Base-by-base conservation (phyloP, 805 yeast genomes). In the Phaffomyces opuntiae region DNA sequence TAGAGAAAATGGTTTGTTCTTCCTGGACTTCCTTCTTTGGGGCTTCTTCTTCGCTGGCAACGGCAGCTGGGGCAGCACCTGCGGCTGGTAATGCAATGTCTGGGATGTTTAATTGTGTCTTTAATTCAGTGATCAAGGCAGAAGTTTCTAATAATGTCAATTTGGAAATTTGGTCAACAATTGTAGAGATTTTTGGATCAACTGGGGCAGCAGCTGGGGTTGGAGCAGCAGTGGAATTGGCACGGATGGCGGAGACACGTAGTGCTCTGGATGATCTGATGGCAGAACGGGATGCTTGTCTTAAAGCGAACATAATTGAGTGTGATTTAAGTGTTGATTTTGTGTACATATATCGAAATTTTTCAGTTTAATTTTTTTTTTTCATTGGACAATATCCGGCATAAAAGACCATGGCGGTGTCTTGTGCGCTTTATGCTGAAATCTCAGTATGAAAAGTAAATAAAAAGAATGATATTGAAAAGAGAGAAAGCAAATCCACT, bases 61-160 rank as follows among this genome's bases (percentile, higher is more conserved):
- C 80, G 37, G 79, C 78, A 39, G 75, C 79, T 38, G 74, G 77
- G 36, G 76, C 79, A 33, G 79, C 77, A 43, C 76, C 80, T n/a
- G 69, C 77, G 49, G 81, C 82, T 52, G 96, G 91, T 69, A 87
- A 77, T 5, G 96, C 77, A 57, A 90, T 88, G 64, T 93, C 99
- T 53, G 97, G 87, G 55, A 93, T 93, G 70, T 93, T 89, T 59
- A 93, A 80, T 63, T 82, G 83, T 39, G 81, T 70, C 70, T 83
- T 83, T 64, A 87, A 74, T 61, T 87, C 96, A 36, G 80, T 64
- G 52, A 93, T 86, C 62, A 93, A 78, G 27, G 83, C 66, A n/a
- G 96, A 83, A 21, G 98, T 91, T 72, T 93, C 99, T 62, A 90
- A 74, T 47, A 93, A 76, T n/a, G 95, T 89, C 64, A 93, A 77